Evolutionary conservation across 1,284 basidiomycete genomes (phyloP), one percentile per base, ranked within the genome.

Genomic region (Cronartium quercuum): DNA sequence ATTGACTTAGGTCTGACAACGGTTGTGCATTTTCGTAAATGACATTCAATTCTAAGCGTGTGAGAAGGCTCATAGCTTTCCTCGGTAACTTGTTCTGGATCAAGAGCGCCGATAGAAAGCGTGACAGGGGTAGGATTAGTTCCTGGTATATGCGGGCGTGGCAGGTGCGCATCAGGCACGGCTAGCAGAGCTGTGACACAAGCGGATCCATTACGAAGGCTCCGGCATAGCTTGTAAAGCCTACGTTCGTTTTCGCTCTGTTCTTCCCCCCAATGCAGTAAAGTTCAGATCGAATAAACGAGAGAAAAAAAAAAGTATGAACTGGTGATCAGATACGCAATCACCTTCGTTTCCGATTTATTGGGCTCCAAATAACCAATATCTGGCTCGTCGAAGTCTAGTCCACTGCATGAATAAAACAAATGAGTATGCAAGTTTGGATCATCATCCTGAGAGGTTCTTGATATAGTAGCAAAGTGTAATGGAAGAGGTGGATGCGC

Each of bases 311-410:
- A 29, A 29, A n/a, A 67, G 57, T 34, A 55, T n/a, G n/a, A 2
- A 7, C 21, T 9, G 10, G 4, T 38, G 35, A 51, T 58, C 35
- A 38, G 35, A 6, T 55, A 38, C 3, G 35, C 18, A 63, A 61
- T 55, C 1, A 57, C 69, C 62, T 73, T 73, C 47, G 24, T 57
- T 65, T 73, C 69, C 44, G 69, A 51, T 62, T 73, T 73, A 35
- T 65, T 63, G 21, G 61, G 62, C 21, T 73, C 38, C 15, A 65
- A 29, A 37, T 65, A 73, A 6, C 69, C 69, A 2, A 58, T 1
- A 7, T 65, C 35, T n/a, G 42, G 29, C 34, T 73, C 69, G 37
- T 65, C 47, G 42, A 73, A 73, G 51, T 73, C 69, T 42, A 73
- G 10, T 21, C 69, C 69, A 13, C 69, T 73, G 37, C 15, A 9